Evolutionary conservation across 139 green algal genomes (phyloP).

Genomic region (Tetradesmus lagerheimii): DNA sequence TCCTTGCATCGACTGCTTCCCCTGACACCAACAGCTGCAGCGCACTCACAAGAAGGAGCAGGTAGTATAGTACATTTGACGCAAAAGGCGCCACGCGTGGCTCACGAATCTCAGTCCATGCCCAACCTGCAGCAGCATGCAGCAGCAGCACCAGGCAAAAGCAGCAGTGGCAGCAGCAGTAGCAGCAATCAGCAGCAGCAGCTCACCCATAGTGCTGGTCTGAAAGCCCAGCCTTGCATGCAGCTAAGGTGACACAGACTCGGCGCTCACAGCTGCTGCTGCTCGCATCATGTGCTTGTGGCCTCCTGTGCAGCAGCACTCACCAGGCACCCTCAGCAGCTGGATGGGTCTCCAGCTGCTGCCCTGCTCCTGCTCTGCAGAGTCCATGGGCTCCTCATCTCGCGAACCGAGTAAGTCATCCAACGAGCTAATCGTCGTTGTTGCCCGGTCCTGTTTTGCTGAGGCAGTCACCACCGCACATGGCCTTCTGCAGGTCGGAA

Average conservation of each 20-base stretch:
- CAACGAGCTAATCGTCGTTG: not conserved
- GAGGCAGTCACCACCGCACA: not conserved
- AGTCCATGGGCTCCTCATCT: not conserved
- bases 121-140: conserved; percentile 21
- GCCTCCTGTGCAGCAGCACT: not conserved
- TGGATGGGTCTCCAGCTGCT: not conserved
- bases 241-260: not conserved
- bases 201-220: too few relatives aligned
- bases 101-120: conserved; percentile 22
- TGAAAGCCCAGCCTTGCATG: too few relatives aligned
- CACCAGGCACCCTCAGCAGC: not conserved
- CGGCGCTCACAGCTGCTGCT: not conserved
- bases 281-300: not conserved
- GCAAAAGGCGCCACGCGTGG: conserved; percentile 8
- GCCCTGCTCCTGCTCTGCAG: not conserved
- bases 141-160: not conserved
- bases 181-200: not conserved
- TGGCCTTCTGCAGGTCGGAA: not conserved
- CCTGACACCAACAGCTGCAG: not conserved
- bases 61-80: conserved; percentile 30
- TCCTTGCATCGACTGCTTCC: not conserved
- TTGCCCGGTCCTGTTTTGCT: not conserved
- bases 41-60: conserved; percentile 27
- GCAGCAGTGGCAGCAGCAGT: not conserved
- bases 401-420: not conserved